A percentile compares a stretch with the other conserved stretches of the same genome.
These are phyloP conservation scores for Venturia nashicola DNA, from an alignment of 2,329 filamentous ascomycete genomes.

Conservation along the genomic window DNA sequence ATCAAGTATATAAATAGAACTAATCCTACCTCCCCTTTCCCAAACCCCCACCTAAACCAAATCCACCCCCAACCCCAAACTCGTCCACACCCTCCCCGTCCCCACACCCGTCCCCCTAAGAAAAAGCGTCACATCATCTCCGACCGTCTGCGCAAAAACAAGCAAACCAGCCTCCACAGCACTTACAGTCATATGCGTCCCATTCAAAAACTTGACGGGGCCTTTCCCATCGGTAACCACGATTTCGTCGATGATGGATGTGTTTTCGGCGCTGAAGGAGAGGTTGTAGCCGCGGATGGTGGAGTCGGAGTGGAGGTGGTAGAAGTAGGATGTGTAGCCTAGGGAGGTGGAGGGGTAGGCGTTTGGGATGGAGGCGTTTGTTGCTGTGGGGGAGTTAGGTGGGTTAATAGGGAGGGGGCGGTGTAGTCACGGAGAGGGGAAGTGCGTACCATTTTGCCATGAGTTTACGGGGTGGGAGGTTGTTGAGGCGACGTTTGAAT, in stretches of 20 bases:
- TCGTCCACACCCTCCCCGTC: background rate
- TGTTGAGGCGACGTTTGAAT: background rate
- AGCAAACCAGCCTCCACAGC: background rate
- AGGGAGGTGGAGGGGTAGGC: background rate
- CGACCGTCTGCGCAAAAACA: background rate
- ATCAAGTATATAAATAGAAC: no score
- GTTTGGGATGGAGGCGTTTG: background rate
- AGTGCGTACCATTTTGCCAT: background rate
- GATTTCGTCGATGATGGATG: background rate
- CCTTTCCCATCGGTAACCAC: background rate
- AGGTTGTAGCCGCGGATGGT: constrained; percentile 6
- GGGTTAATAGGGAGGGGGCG: no score
- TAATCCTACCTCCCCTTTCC: no score
- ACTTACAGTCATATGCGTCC: background rate
- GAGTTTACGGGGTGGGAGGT: background rate
- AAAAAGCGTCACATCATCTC: background rate
- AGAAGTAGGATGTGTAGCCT: constrained; percentile 1
- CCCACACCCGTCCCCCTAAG: background rate
- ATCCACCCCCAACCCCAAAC: no score
- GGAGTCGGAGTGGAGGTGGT: background rate
- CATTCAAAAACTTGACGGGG: background rate
- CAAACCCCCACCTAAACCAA: no score
- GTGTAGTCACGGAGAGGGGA: no score
- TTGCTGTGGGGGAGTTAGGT: background rate
- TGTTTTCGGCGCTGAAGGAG: background rate